Conservation (phyloP, 768 basidiomycete species). For the Rhodotorula toruloides region DNA sequence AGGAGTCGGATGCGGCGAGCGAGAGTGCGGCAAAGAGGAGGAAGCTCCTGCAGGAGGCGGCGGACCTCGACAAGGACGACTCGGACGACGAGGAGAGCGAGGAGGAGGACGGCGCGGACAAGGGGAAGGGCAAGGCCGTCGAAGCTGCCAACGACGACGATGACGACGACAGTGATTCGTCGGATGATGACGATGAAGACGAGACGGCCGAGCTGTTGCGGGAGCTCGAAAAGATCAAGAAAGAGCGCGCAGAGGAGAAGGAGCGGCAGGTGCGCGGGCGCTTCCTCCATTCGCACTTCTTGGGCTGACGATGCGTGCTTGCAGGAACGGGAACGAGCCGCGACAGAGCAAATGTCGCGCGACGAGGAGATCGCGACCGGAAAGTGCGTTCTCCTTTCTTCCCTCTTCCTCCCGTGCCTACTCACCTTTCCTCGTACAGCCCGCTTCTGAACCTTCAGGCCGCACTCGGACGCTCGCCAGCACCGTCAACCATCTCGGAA, state of each 20-base stretch:
- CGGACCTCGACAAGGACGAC: constrained; percentile 86
- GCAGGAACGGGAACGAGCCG: constrained; percentile 69
- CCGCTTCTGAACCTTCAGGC: constrained; percentile 86
- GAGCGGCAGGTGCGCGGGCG: constrained; percentile 52
- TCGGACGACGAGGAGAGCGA: constrained; percentile 67
- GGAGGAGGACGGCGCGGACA: constrained; percentile 54
- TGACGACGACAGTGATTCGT: constrained; percentile 74
- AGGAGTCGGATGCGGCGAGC: constrained; percentile 50
- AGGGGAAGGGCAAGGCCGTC: constrained; percentile 52
- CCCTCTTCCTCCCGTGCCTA: neutral
- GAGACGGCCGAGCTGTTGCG: constrained; percentile 76
- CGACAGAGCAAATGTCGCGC: constrained; percentile 53
- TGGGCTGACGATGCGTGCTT: no score
- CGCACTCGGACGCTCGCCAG: constrained; percentile 68
- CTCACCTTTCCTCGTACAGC: constrained; percentile 49
- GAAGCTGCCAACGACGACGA: constrained; percentile 55
- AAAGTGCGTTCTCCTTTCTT: constrained; percentile 14
- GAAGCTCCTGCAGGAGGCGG: constrained; percentile 77
- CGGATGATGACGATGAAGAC: constrained; percentile 81
- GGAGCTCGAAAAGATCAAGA: constrained; percentile 97
- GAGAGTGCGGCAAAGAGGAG: constrained; percentile 69
- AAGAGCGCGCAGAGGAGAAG: constrained; percentile 90
- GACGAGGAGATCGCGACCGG: constrained; percentile 78
- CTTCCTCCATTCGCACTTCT: neutral
- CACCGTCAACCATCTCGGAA: constrained; percentile 44